phyloP scores from a whole-genome alignment of 2,329 filamentous ascomycete species.

The Penicillium sp. region DNA sequence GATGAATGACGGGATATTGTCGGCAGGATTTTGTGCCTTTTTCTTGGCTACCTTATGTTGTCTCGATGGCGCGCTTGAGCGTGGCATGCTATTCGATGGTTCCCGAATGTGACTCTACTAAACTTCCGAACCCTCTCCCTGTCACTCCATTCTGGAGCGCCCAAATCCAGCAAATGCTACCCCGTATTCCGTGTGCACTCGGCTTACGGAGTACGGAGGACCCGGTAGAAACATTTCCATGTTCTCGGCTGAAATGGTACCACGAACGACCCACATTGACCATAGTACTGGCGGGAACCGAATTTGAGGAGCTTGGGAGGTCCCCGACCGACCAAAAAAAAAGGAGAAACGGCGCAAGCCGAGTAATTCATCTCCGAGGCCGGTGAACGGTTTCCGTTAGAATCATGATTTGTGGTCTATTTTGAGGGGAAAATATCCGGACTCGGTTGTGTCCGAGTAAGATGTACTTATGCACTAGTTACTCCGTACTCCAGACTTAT shows the following conservation, averaged over 20 bases:
- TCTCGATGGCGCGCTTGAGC: background rate
- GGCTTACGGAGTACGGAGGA: background rate
- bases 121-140: background rate
- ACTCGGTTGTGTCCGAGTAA: background rate
- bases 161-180: slow-evolving; percentile 1
- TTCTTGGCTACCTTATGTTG: background rate
- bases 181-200: background rate
- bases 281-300: background rate
- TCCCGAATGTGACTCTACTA: background rate
- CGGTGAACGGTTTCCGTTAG: slow-evolving; percentile 1
- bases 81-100: background rate
- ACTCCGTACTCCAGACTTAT: background rate
- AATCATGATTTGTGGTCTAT: background rate
- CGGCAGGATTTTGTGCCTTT: background rate
- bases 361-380: background rate
- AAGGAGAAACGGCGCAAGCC: background rate
- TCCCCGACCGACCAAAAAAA: slow-evolving; percentile 1
- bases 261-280: background rate
- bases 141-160: background rate
- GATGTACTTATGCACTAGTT: no score
- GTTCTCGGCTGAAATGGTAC: background rate
- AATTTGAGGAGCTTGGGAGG: background rate
- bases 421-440: background rate
- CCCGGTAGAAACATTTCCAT: background rate
- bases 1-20: background rate